Percentiles rank a stretch among this genome's conserved stretches.
Evolutionary conservation across 345 rosid genomes (phyloP).

Genomic region (Ricinus communis): DNA sequence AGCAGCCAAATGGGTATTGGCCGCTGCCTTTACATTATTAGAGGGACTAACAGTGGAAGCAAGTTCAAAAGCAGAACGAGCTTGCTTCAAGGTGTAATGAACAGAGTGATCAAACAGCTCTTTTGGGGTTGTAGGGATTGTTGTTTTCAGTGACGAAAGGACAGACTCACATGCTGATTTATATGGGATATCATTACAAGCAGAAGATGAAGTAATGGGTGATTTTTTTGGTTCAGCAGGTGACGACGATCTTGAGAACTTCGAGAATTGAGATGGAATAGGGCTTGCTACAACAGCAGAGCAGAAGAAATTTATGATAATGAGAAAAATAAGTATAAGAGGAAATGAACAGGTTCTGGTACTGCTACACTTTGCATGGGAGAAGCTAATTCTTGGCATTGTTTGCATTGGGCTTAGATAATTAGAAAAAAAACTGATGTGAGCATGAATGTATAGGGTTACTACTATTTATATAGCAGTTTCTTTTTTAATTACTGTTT

Average conservation of each 20-base stretch:
- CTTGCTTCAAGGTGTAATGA: constrained; percentile 34
- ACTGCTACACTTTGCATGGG: constrained; percentile 1
- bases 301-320: neutral
- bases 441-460: neutral
- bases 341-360: neutral
- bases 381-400: constrained; percentile 6
- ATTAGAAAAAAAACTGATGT: neutral
- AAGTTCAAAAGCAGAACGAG: constrained; percentile 32
- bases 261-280: constrained; percentile 43
- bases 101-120: constrained; percentile 37
- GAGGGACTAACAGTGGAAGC: constrained; percentile 32
- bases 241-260: constrained; percentile 25
- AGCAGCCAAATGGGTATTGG: constrained; percentile 1
- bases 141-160: neutral
- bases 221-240: neutral
- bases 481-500: neutral
- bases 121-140: constrained; percentile 7
- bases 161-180: constrained; percentile 17
- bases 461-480: constrained; percentile 4
- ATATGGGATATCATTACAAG: constrained; percentile 8
- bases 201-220: neutral
- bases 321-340: neutral
- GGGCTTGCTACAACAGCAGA: constrained; percentile 5
- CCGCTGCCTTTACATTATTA: neutral
- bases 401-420: neutral